These are phyloP conservation scores for Naumovozyma baii DNA, from an alignment of 805 yeast species.

Conservation along the genomic window DNA sequence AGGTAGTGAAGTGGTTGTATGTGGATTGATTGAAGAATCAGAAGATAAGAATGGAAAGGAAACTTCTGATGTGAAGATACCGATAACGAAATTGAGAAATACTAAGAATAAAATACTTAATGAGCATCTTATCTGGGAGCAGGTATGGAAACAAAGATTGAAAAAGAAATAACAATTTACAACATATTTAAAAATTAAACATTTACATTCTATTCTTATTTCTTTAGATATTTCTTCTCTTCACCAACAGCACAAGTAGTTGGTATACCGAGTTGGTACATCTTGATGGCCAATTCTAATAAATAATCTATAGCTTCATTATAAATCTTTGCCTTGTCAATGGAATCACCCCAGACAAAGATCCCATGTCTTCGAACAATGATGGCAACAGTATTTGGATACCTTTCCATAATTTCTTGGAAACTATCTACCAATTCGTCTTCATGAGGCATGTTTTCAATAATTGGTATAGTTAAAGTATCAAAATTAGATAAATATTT, in stretches of 20 bases:
- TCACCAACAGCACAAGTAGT: slow-evolving; percentile 24
- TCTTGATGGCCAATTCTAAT: slow-evolving; percentile 73
- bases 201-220: slow-evolving; percentile 2
- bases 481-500: slow-evolving; percentile 69
- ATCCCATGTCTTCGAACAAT: slow-evolving; percentile 89
- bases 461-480: slow-evolving; percentile 75
- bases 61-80: slow-evolving; percentile 5
- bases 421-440: slow-evolving; percentile 67
- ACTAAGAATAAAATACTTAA: slow-evolving; percentile 18
- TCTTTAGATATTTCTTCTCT: slow-evolving; percentile 21
- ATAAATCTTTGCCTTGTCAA: slow-evolving; percentile 87
- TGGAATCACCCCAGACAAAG: slow-evolving; percentile 91
- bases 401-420: slow-evolving; percentile 50
- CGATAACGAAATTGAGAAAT: slow-evolving; percentile 12
- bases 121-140: slow-evolving; percentile 25
- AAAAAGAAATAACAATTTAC: not conserved
- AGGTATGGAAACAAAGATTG: slow-evolving; percentile 9
- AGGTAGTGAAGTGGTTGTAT: slow-evolving; percentile 27
- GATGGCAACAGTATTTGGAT: slow-evolving; percentile 78
- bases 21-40: slow-evolving; percentile 19
- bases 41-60: not conserved
- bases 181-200: slow-evolving; percentile 1
- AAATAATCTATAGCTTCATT: slow-evolving; percentile 90
- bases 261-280: slow-evolving; percentile 62
- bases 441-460: slow-evolving; percentile 83